phyloP scores from a whole-genome alignment of 306 rosid genomes.

The Lupinus albus region DNA sequence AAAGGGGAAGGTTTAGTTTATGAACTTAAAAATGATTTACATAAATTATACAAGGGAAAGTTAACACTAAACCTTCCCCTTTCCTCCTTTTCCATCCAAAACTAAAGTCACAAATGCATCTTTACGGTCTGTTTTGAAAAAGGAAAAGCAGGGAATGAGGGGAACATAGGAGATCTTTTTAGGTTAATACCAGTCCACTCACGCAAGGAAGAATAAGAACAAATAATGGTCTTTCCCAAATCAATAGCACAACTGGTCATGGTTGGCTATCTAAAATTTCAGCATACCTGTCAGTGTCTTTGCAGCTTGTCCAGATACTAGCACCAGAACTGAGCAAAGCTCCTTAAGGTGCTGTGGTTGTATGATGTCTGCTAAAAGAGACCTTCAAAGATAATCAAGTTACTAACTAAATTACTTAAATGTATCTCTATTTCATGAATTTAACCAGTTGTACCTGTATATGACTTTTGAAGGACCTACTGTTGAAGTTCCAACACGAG shows the following conservation, averaged over 20 bases:
- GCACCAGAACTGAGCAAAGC: conserved; percentile 92
- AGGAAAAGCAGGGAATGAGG: neutral
- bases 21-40: too few species aligned
- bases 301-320: conserved; percentile 83
- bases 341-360: conserved; percentile 94
- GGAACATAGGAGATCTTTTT: neutral
- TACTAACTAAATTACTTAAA: conserved; percentile 37
- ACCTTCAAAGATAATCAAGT: conserved; percentile 66
- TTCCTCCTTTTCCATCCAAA: too few species aligned
- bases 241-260: neutral
- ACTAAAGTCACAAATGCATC: too few species aligned
- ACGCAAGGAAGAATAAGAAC: neutral
- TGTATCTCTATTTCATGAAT: conserved; percentile 33
- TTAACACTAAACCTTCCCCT: too few species aligned
- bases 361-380: conserved; percentile 95
- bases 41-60: too few species aligned
- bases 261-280: conserved; percentile 22
- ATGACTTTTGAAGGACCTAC: conserved; percentile 85
- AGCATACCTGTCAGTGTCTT: conserved; percentile 73
- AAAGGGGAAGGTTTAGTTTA: too few species aligned
- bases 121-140: too few species aligned
- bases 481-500: conserved; percentile 68
- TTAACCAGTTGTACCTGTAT: conserved; percentile 67
- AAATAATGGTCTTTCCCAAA: conserved; percentile 18
- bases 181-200: conserved; percentile 23